Conservation (phyloP, 129 eudicot species). For the Artemisia argyi region DNA sequence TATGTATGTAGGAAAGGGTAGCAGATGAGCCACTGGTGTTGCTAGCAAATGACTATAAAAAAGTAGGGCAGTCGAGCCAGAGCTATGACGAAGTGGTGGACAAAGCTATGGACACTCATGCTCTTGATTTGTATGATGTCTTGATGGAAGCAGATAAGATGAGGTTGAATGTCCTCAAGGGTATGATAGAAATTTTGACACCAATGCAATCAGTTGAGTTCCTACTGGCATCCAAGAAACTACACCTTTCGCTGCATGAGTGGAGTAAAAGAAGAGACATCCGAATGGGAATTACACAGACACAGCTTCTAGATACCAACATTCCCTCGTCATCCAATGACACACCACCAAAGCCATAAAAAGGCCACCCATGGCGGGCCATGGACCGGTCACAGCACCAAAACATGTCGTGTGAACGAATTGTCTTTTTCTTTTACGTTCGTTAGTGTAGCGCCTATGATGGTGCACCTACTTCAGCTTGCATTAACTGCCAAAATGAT, state of each 20-base stretch:
- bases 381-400: background rate
- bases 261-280: constrained; percentile 38
- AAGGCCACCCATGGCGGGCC: background rate
- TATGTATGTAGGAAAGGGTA: constrained; percentile 29
- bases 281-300: constrained; percentile 27
- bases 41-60: constrained; percentile 24
- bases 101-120: constrained; percentile 37
- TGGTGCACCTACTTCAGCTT: background rate
- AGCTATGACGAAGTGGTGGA: constrained; percentile 21
- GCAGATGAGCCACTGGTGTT: constrained; percentile 40
- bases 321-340: constrained; percentile 5
- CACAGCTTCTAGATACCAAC: background rate
- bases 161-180: too few relatives aligned
- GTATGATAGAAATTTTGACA: constrained; percentile 40
- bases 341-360: background rate
- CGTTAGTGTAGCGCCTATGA: too few relatives aligned
- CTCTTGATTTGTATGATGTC: constrained; percentile 19
- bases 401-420: background rate
- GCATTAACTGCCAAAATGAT: too few relatives aligned
- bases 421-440: background rate
- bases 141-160: constrained; percentile 37
- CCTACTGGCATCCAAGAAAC: constrained; percentile 40
- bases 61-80: constrained; percentile 28
- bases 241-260: constrained; percentile 42
- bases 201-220: constrained; percentile 40